Percentiles rank a stretch among this genome's conserved stretches.
These are phyloP conservation scores for Brassica juncea DNA, from an alignment of 345 rosid genomes.

Conservation along the genomic window DNA sequence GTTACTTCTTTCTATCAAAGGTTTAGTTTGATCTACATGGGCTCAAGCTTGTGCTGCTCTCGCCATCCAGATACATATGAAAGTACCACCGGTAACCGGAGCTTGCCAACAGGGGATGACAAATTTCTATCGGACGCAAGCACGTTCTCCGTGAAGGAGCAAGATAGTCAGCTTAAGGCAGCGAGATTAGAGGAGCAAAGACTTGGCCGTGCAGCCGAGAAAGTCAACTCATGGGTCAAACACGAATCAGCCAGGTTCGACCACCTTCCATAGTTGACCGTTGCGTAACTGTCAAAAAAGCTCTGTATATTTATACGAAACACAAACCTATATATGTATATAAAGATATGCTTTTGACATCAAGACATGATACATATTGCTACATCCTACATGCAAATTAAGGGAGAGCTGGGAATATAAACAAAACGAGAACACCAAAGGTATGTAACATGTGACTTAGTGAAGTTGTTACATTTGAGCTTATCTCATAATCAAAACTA, in stretches of 20 bases:
- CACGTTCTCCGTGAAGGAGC: constrained; percentile 34
- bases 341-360: too few species aligned
- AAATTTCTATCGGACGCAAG: constrained; percentile 27
- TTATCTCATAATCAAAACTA: background rate
- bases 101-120: constrained; percentile 20
- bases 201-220: constrained; percentile 38
- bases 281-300: background rate
- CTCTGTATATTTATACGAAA: background rate
- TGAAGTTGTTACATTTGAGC: background rate
- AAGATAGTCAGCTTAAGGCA: constrained; percentile 29
- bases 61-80: constrained; percentile 16
- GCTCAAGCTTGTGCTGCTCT: constrained; percentile 37
- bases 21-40: constrained; percentile 30
- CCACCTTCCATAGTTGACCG: constrained; percentile 34
- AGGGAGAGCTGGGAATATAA: too few species aligned
- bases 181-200: constrained; percentile 32
- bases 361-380: too few species aligned
- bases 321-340: background rate
- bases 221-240: constrained; percentile 34
- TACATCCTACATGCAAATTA: too few species aligned
- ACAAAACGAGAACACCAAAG: background rate
- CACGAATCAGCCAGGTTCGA: constrained; percentile 39
- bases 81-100: constrained; percentile 10
- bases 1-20: background rate
- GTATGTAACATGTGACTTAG: background rate